Evolutionary conservation across 768 basidiomycete species (phyloP).

Genomic region (Boletus reticuloceps): DNA sequence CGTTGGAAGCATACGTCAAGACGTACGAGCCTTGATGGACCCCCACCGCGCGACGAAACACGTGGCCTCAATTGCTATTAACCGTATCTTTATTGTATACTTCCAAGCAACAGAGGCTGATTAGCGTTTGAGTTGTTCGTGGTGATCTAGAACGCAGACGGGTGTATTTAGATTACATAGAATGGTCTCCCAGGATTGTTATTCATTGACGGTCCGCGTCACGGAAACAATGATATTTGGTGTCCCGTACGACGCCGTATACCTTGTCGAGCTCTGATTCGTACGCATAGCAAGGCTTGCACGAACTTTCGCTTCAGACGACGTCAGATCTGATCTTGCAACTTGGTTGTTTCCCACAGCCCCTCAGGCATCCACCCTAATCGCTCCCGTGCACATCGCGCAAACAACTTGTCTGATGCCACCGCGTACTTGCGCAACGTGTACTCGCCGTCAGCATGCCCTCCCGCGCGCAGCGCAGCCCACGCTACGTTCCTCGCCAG

Average conservation of each 20-base stretch:
- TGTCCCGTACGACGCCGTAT: too few relatives aligned
- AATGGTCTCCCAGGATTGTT: too few relatives aligned
- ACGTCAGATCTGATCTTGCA: too few relatives aligned
- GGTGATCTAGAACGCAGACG: slow-evolving; percentile 1
- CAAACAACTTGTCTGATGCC: too few relatives aligned
- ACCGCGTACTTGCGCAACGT: neutral
- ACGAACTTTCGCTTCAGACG: too few relatives aligned
- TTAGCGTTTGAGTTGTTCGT: neutral
- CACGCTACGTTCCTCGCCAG: slow-evolving; percentile 2
- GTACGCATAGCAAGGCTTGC: too few relatives aligned
- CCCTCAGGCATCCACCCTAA: slow-evolving; percentile 17
- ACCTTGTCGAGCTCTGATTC: too few relatives aligned
- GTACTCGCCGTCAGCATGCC: slow-evolving; percentile 23
- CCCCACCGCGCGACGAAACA: neutral
- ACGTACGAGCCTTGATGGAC: slow-evolving; percentile 44
- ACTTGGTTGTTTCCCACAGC: neutral
- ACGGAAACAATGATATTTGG: too few relatives aligned
- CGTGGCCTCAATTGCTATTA: slow-evolving; percentile 27
- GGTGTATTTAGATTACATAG: slow-evolving; percentile 12
- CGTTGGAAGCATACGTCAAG: slow-evolving; percentile 70
- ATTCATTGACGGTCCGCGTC: neutral
- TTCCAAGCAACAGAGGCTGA: neutral
- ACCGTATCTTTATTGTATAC: neutral
- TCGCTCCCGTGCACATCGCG: slow-evolving; percentile 11
- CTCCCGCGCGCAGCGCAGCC: slow-evolving; percentile 29